phyloP scores from a whole-genome alignment of 2,329 filamentous ascomycete species.

The Cordyceps sp. region DNA sequence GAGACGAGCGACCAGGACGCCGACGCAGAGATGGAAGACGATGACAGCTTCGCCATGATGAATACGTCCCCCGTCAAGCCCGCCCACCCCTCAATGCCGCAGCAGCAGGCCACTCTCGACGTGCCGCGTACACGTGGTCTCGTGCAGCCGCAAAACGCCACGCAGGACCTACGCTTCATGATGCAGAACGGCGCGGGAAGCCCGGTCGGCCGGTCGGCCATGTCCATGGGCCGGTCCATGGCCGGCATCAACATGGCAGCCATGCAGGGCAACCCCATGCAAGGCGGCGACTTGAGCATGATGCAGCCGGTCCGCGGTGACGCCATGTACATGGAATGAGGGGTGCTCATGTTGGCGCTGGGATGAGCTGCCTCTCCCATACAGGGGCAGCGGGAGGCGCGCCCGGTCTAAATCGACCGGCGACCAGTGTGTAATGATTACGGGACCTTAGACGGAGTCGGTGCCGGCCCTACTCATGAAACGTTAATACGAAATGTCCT shows the following conservation, averaged over 20 bases:
- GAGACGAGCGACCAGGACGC: constrained; percentile 29
- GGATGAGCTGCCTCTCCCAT: no score
- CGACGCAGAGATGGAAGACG: constrained; percentile 40
- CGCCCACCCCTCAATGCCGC: constrained; percentile 18
- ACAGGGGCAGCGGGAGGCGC: not conserved
- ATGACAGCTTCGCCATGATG: constrained; percentile 36
- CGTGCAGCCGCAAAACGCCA: constrained; percentile 14
- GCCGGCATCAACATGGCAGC: constrained; percentile 26
- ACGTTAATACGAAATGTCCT: not conserved
- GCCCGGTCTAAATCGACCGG: no score
- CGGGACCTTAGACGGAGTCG: constrained; percentile 6
- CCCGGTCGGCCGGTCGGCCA: constrained; percentile 17
- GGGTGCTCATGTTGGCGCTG: not conserved
- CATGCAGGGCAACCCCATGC: constrained; percentile 21
- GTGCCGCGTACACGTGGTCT: constrained; percentile 23
- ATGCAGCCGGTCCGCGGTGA: constrained; percentile 29
- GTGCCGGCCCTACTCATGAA: constrained; percentile 9
- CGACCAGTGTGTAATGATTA: not conserved
- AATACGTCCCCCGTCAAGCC: constrained; percentile 21
- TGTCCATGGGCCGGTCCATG: constrained; percentile 27
- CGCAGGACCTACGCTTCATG: constrained; percentile 22
- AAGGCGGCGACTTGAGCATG: constrained; percentile 25
- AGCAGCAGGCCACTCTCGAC: constrained; percentile 22
- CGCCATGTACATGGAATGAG: constrained; percentile 34
- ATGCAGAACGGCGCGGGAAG: constrained; percentile 22